A percentile compares a stretch with the other conserved stretches of the same genome.
Conservation (phyloP, 2,329 filamentous ascomycete species). For the Blumeriella jaapii region DNA sequence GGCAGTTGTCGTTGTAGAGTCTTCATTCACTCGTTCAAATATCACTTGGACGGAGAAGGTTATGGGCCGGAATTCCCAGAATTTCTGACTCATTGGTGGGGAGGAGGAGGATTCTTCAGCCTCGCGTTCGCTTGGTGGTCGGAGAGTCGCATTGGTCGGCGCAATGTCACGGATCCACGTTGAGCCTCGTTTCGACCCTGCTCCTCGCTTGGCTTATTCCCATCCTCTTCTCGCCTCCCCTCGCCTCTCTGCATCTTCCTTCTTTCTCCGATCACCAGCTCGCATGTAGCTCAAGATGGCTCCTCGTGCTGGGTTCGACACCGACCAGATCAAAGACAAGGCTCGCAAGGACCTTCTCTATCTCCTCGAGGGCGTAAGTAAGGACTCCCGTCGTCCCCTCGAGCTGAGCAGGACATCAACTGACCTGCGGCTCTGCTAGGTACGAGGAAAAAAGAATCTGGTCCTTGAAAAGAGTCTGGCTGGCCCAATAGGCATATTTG, state of each 20-base stretch:
- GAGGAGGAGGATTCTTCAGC: no score
- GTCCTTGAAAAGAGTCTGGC: slow-evolving; percentile 86
- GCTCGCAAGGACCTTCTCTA: slow-evolving; percentile 81
- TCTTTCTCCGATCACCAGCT: no score
- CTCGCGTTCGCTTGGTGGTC: no score
- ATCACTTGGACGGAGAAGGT: slow-evolving; percentile 9
- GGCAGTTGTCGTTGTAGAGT: slow-evolving; percentile 15
- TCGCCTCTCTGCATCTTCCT: slow-evolving; percentile 2
- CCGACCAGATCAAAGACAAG: slow-evolving; percentile 66
- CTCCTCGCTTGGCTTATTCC: no score
- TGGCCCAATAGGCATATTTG: slow-evolving; percentile 78
- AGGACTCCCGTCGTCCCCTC: slow-evolving; percentile 17
- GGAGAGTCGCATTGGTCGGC: no score
- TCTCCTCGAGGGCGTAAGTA: slow-evolving; percentile 88
- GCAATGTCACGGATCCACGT: slow-evolving; percentile 17
- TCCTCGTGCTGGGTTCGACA: slow-evolving; percentile 59
- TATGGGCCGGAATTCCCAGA: slow-evolving; percentile 7
- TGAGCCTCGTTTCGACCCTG: slow-evolving; percentile 6
- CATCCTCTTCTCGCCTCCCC: neutral
- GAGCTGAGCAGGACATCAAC: slow-evolving; percentile 17
- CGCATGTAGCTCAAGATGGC: slow-evolving; percentile 51
- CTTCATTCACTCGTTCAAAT: slow-evolving; percentile 22
- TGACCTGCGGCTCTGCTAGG: slow-evolving; percentile 41
- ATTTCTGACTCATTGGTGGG: slow-evolving; percentile 24
- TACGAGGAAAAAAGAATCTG: slow-evolving; percentile 96